Evolutionary conservation across 176 grass and related monocot species (phyloP).

Genomic region (Chloris gayana): DNA sequence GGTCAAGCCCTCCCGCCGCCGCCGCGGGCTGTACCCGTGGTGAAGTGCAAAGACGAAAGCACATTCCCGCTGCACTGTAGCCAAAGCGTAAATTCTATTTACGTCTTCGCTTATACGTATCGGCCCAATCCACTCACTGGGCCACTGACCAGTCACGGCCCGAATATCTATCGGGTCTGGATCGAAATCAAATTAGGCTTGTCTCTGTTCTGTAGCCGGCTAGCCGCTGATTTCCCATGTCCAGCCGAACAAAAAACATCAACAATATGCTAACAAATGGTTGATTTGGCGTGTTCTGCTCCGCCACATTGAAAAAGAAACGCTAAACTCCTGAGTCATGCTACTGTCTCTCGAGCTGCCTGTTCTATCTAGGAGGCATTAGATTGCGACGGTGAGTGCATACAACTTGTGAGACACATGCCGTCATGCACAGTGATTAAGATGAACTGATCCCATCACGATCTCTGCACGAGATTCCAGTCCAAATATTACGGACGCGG

Average conservation of each 20-base stretch:
- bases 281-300: not conserved
- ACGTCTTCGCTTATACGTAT: too few species aligned
- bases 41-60: too few species aligned
- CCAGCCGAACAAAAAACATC: too few species aligned
- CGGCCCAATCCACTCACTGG: not conserved
- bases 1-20: too few species aligned
- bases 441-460: not conserved
- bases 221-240: not conserved
- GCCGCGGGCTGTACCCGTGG: too few species aligned
- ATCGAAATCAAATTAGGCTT: not conserved
- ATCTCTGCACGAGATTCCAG: not conserved
- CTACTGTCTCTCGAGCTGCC: not conserved
- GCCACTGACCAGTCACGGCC: too few species aligned
- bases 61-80: too few species aligned
- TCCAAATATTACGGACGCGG: not conserved
- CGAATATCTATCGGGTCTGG: not conserved
- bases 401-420: not conserved
- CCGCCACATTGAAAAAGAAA: not conserved
- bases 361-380: not conserved
- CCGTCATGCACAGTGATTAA: not conserved
- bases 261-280: not conserved
- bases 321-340: not conserved
- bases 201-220: not conserved
- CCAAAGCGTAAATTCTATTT: too few species aligned
- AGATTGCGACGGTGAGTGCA: not conserved